Evolutionary conservation across 495 filamentous ascomycete genomes (phyloP), one percentile per base, ranked within the genome.

Genomic region (Patellaria atrata): DNA sequence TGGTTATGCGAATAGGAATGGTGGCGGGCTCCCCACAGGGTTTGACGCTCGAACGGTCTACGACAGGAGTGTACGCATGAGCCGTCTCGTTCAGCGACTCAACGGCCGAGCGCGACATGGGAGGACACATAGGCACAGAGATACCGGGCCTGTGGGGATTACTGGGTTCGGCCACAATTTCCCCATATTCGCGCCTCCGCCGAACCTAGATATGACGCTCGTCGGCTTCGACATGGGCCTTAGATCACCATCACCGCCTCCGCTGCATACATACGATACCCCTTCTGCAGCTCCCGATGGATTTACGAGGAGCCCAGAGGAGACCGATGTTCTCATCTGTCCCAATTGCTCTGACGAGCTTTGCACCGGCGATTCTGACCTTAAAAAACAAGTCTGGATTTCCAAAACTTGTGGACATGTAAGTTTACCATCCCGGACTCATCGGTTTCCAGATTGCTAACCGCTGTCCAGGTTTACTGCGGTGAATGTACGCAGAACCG

Each of bases 401-500:
- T 62, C 73, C 1, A 82, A 73, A 43, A 56, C 59, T 37, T 86
- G 80, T 54, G 81, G 80, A 35, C 80, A 86, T 64, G 80, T 85
- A 62, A 41, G 78, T 63, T 41, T 33, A 13, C 20, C 14, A 15
- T 22, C 30, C 13, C 19, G 7, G 23, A 31, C 11, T 28, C 30
- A 21, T 8, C 28, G 5, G 13, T 5, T 33, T 21, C n/a, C 1
- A 13, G 4, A 27, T 24, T 20, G 9, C 4, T 13, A n/a, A 3
- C 3, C 2, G 4, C 11, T 2, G 7, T 12, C 4, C 2, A 82
- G 77, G 76, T 78, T 3, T 83, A 81, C 47, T 83, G 77, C 50
- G 77, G 77, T 26, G 65, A 68, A 38, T 83, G 77, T 44, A 63
- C 66, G 11, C 62, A 61, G 22, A 59, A 72, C 27, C 64, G 76